Percentiles rank a stretch among this genome's conserved stretches.
phyloP scores from a whole-genome alignment of 257 asterid genomes.

The Thymus quinquecostatus region DNA sequence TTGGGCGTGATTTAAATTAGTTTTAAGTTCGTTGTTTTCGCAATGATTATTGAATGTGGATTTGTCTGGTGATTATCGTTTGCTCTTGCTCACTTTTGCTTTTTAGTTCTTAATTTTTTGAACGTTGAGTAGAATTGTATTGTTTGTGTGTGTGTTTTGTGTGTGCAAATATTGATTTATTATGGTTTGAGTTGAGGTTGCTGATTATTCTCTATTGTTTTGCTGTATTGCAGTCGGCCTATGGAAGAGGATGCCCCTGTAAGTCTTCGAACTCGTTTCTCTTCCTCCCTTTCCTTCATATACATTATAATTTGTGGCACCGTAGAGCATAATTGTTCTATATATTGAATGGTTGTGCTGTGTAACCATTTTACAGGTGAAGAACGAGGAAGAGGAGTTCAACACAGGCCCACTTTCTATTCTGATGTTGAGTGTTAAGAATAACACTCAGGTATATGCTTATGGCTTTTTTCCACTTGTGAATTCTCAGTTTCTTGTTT shows the following conservation, averaged over 20 bases:
- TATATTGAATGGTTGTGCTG: background rate
- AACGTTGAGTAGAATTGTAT: background rate
- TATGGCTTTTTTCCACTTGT: background rate
- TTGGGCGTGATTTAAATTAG: too few species aligned
- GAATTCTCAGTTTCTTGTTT: background rate
- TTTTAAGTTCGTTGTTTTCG: background rate
- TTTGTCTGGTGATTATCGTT: background rate
- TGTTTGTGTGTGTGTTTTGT: background rate
- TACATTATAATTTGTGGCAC: background rate
- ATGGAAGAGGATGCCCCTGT: constrained; percentile 79
- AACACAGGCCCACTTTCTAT: constrained; percentile 96
- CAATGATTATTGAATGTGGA: background rate
- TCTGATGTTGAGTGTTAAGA: constrained; percentile 72
- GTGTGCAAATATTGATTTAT: background rate
- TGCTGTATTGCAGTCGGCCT: constrained; percentile 68
- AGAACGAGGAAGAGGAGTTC: constrained; percentile 95
- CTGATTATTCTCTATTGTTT: constrained; percentile 34
- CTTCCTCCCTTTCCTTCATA: background rate
- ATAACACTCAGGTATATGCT: constrained; percentile 65
- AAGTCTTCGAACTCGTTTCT: constrained; percentile 37
- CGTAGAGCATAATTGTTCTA: background rate
- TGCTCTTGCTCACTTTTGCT: background rate
- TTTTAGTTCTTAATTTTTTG: background rate
- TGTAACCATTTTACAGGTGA: constrained; percentile 43
- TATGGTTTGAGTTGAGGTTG: constrained; percentile 12